These are phyloP conservation scores for Linnemannia exigua DNA, from an alignment of 192 early-diverging fungal genomes.

Conservation along the genomic window DNA sequence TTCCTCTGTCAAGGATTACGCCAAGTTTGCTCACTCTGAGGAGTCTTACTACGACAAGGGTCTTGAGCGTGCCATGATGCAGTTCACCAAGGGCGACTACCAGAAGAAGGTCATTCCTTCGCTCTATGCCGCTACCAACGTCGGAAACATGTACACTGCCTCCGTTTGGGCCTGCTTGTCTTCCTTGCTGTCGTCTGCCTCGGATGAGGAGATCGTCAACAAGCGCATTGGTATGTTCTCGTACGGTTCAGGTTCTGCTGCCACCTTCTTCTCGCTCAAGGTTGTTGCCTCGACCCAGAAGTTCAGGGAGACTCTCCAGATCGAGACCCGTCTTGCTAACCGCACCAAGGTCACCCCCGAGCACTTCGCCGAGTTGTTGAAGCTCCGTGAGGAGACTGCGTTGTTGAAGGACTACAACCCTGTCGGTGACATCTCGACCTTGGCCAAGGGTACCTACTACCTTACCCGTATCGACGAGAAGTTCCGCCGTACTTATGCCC, in stretches of 20 bases:
- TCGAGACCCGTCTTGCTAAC: constrained; percentile 78
- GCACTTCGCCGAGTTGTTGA: constrained; percentile 86
- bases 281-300: constrained; percentile 74
- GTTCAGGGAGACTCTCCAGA: constrained; percentile 74
- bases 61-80: constrained; percentile 93
- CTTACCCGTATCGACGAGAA: constrained; percentile 90
- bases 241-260: constrained; percentile 96
- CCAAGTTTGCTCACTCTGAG: constrained; percentile 66
- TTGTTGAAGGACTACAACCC: constrained; percentile 87
- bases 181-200: constrained; percentile 82
- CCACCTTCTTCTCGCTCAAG: constrained; percentile 94
- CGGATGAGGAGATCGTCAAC: constrained; percentile 78
- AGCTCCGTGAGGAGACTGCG: constrained; percentile 89
- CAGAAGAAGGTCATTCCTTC: constrained; percentile 82
- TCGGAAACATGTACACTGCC: constrained; percentile 94
- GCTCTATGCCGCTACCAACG: constrained; percentile 86
- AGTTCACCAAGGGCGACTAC: constrained; percentile 81
- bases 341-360: constrained; percentile 84
- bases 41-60: constrained; percentile 89
- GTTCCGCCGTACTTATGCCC: constrained; percentile 91
- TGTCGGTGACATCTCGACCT: constrained; percentile 71
- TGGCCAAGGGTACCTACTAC: constrained; percentile 88
- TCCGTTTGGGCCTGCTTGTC: constrained; percentile 77
- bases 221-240: constrained; percentile 95
- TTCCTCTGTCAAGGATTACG: constrained; percentile 34